These are phyloP conservation scores for Apiotrichum veenhuisii DNA, from an alignment of 1,284 basidiomycete genomes.

Conservation along the genomic window DNA sequence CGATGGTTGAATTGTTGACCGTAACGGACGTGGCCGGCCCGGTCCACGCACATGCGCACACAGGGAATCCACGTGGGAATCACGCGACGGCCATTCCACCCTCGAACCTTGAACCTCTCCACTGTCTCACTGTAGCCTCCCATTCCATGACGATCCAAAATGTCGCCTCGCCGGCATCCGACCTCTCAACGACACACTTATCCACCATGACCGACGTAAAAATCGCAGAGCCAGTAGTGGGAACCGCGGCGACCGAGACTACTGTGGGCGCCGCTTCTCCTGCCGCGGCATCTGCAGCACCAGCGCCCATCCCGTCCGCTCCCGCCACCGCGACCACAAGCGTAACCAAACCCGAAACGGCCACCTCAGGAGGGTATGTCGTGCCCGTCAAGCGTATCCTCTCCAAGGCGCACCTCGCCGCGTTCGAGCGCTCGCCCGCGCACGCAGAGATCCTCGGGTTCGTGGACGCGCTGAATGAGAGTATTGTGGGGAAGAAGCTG, in stretches of 20 bases:
- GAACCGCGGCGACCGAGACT: too few species aligned
- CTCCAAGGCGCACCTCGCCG: constrained; percentile 69
- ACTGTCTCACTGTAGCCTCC: too few species aligned
- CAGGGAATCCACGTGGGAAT: too few species aligned
- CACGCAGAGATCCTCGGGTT: constrained; percentile 69
- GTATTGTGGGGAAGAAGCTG: constrained; percentile 72
- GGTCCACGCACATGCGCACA: too few species aligned
- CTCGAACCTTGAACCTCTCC: too few species aligned
- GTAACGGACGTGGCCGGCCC: too few species aligned
- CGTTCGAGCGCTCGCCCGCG: constrained; percentile 74
- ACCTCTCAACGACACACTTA: neutral
- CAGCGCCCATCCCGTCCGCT: neutral
- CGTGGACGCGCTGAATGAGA: constrained; percentile 71
- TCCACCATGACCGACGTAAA: constrained; percentile 4
- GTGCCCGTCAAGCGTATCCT: constrained; percentile 69
- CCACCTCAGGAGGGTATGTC: constrained; percentile 14
- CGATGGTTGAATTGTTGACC: too few species aligned
- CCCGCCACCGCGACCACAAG: neutral
- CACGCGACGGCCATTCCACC: too few species aligned
- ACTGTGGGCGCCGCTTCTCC: too few species aligned
- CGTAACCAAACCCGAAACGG: neutral
- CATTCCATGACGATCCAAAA: neutral
- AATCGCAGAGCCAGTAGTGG: neutral
- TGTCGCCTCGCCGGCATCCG: too few species aligned
- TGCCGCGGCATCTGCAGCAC: too few species aligned